Evolutionary conservation across 1,139 yeast species (phyloP), one percentile per base, ranked within the genome.

Genomic region (Suhomyces guaymorum): DNA sequence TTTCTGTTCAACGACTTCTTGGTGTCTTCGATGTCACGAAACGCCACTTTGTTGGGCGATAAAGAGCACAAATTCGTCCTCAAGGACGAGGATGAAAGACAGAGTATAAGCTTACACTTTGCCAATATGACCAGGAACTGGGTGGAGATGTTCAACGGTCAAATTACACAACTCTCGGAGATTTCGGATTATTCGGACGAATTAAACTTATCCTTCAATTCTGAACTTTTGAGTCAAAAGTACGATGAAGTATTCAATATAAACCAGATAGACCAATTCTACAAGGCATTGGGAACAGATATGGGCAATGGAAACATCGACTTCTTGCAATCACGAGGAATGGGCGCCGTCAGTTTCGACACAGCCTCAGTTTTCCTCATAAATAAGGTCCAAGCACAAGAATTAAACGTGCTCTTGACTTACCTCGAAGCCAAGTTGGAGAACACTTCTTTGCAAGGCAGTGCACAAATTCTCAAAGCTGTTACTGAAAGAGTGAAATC

Each of bases 31-130:
- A 51, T 69, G 26, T 54, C 70, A 1, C 43, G 46, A 22, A 49
- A 59, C 12, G 57, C 61, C 5, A 54, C 63, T 3, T 44, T 66
- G 14, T 46, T 55, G 22, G 73, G 72, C 3, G 59, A 58, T 28
- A 11, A 45, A 1, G 32, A 37, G 12, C 57, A 59, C 37, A 46
- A 46, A 26, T 39, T 63, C 15, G 46, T 55, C 3, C 52, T 56
- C 8, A 57, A 49, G 38, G 50, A 51, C 20, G 28, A 43, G 0
- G 38, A 39, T 5, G n/a, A n/a, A n/a, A 35, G 37, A 5, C 40
- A 50, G 4, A 44, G 53, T 14, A 29, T 43, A 2, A 41, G 54
- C 4, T 46, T 69, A 27, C 54, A 57, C 24, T 66, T 57, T 46
- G 54, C 66, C 8, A 53, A 54, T 26, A 51, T 63, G 12, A 53